Conservation (phyloP, 2,329 filamentous ascomycete species). For the Aspergillus phoenicis region DNA sequence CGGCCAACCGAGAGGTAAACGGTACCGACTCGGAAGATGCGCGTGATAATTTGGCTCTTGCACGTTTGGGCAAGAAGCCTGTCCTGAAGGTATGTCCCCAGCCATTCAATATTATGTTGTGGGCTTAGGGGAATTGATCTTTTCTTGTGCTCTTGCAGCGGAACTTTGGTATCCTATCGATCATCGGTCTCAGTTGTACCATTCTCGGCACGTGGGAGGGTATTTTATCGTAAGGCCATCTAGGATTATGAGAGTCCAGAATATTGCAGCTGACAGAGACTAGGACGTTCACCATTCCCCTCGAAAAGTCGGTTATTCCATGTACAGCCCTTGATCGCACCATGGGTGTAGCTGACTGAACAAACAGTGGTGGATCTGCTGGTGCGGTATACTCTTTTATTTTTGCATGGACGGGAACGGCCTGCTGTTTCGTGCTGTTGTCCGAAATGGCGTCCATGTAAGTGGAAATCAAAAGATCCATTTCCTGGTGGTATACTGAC, state of each 20-base stretch:
- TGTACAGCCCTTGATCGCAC: neutral
- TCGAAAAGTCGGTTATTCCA: conserved; percentile 15
- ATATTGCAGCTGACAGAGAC: neutral
- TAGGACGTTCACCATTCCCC: conserved; percentile 15
- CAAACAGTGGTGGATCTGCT: conserved; percentile 35
- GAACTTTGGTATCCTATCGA: conserved; percentile 24
- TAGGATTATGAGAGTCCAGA: neutral
- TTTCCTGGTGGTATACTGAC: neutral
- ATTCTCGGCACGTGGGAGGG: conserved; percentile 29
- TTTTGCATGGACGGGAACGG: conserved; percentile 36
- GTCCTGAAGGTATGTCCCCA: conserved; percentile 18
- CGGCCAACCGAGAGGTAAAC: neutral
- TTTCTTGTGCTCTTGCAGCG: conserved; percentile 13
- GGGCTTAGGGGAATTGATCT: neutral
- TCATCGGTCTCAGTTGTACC: conserved; percentile 27
- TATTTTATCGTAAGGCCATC: conserved; percentile 14
- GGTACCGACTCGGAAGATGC: neutral
- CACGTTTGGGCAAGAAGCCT: conserved; percentile 23
- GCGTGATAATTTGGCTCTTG: conserved; percentile 18
- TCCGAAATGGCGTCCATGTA: conserved; percentile 40
- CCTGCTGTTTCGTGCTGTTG: conserved; percentile 29
- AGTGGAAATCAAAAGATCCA: neutral
- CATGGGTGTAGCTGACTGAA: neutral
- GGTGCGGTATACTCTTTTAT: conserved; percentile 37
- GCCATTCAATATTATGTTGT: too few species aligned